These are phyloP conservation scores for Botrytis medusae DNA, from an alignment of 2,329 filamentous ascomycete genomes.

Conservation along the genomic window DNA sequence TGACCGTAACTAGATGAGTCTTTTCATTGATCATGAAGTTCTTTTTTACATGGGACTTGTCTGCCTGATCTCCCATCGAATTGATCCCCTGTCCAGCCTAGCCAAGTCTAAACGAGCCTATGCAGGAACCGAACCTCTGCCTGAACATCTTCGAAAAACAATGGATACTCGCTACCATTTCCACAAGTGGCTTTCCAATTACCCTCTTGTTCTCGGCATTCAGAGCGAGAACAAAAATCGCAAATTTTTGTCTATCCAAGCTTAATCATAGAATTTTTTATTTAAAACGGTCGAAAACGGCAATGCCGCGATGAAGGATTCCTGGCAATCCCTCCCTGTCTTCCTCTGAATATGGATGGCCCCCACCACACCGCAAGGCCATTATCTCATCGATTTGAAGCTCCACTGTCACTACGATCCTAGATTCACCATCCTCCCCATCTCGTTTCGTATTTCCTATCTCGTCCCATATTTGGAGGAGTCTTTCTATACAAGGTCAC, in stretches of 20 bases:
- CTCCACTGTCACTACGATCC: slow-evolving; percentile 17
- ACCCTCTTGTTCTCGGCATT: not conserved
- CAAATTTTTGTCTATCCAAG: not conserved
- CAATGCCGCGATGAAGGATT: slow-evolving; percentile 18
- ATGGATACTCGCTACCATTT: not conserved
- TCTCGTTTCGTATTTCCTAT: slow-evolving; percentile 4
- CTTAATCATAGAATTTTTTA: not conserved
- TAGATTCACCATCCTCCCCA: slow-evolving; percentile 15
- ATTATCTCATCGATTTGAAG: slow-evolving; percentile 11
- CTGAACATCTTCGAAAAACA: not conserved
- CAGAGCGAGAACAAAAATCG: not conserved
- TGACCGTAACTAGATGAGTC: not conserved
- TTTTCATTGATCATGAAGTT: not conserved
- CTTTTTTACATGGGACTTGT: not conserved
- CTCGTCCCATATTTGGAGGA: slow-evolving; percentile 9
- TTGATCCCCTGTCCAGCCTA: not conserved
- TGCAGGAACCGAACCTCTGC: slow-evolving; percentile 9
- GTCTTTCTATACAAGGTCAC: slow-evolving; percentile 25
- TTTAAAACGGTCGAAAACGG: not conserved
- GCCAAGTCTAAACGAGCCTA: not conserved
- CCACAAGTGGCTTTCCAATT: not conserved
- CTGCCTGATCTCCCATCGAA: slow-evolving; percentile 1
- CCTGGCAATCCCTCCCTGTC: not conserved
- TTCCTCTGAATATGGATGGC: slow-evolving; percentile 14
- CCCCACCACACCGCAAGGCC: slow-evolving; percentile 3